These are phyloP conservation scores for Epichloe elymi DNA, from an alignment of 2,329 filamentous ascomycete genomes.

Conservation along the genomic window DNA sequence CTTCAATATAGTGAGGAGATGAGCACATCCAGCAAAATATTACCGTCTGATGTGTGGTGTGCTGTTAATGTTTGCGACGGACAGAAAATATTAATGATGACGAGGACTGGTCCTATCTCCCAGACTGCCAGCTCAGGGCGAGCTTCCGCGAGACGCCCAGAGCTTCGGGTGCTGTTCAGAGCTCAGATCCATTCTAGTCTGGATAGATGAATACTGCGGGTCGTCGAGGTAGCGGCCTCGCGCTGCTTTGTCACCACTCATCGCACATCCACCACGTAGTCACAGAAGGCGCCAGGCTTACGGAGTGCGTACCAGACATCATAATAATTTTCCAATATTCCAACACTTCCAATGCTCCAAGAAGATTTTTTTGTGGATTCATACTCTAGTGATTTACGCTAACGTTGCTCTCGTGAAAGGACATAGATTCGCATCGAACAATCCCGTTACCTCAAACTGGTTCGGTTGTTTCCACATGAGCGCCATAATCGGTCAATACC, in stretches of 20 bases:
- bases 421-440: background rate
- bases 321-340: too few species aligned
- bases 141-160: too few species aligned
- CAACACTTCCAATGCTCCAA: too few species aligned
- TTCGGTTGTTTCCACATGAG: background rate
- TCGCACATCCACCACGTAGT: background rate
- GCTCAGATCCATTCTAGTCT: background rate
- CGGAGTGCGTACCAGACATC: too few species aligned
- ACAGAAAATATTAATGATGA: too few species aligned
- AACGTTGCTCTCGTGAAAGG: background rate
- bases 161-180: background rate
- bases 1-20: background rate
- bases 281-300: background rate
- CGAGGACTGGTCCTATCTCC: too few species aligned
- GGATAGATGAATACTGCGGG: conserved; percentile 3
- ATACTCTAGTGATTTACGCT: background rate
- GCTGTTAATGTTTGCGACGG: too few species aligned
- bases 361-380: background rate
- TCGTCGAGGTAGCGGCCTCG: background rate
- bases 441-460: background rate
- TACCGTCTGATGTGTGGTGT: background rate
- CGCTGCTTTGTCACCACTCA: background rate
- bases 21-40: background rate
- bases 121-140: too few species aligned
- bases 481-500: too few species aligned